Percentiles rank a stretch among this genome's conserved stretches.
phyloP scores from a whole-genome alignment of 176 grass and related monocot genomes.

The Ampelocalamus luodianensis region DNA sequence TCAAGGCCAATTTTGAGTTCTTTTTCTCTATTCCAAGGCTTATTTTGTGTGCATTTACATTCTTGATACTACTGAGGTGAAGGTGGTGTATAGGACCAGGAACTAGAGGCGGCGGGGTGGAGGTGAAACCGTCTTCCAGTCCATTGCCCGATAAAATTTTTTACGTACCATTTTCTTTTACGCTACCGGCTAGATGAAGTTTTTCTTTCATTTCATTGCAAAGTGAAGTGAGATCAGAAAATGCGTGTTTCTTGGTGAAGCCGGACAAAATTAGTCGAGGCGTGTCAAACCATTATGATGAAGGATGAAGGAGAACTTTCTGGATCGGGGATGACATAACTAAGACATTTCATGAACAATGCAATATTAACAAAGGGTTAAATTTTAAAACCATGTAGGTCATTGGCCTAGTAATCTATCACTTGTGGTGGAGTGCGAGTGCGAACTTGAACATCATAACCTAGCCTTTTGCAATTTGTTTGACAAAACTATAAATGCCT shows the following conservation, averaged over 20 bases:
- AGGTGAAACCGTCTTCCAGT: conserved; percentile 55
- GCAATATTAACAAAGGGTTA: neutral
- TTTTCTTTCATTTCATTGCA: neutral
- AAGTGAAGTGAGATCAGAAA: neutral
- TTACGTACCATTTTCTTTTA: neutral
- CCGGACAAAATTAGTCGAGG: neutral
- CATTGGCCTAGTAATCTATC: too few species aligned
- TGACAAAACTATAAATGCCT: too few species aligned
- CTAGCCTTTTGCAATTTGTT: neutral
- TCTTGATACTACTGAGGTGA: conserved; percentile 72
- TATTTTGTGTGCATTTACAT: neutral
- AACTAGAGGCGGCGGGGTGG: conserved; percentile 80
- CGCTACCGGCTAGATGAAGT: neutral
- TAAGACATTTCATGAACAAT: neutral
- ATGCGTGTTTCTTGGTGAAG: neutral
- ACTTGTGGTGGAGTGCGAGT: neutral
- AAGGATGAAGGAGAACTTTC: neutral
- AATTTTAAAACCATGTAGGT: neutral
- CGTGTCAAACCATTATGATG: too few species aligned
- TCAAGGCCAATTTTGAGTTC: neutral
- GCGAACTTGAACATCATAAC: neutral
- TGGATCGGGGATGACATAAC: neutral
- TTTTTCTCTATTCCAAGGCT: neutral
- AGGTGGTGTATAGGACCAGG: too few species aligned
- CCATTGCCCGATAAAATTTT: neutral